Conservation (phyloP, 2,329 filamentous ascomycete genomes). For the Pyricularia pennisetigena region DNA sequence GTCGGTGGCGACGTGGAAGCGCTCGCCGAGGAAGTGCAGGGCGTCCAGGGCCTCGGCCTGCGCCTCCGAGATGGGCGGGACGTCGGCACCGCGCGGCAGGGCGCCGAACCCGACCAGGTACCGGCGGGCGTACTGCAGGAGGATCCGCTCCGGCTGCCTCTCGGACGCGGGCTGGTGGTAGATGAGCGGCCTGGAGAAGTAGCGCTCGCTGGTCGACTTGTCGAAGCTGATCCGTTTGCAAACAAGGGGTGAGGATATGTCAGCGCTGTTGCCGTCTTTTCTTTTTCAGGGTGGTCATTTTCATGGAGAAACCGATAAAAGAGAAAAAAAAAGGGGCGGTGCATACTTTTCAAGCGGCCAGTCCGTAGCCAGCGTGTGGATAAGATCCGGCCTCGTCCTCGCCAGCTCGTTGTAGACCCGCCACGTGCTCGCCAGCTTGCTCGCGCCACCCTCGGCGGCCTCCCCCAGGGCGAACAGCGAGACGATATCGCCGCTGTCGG, state of each 20-base stretch:
- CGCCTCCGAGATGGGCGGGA: conserved; percentile 46
- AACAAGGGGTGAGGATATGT: background rate
- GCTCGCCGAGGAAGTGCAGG: conserved; percentile 37
- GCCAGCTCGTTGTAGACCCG: conserved; percentile 55
- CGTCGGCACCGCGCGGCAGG: conserved; percentile 38
- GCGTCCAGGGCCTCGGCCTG: conserved; percentile 43
- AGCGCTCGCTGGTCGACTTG: conserved; percentile 30
- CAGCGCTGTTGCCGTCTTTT: background rate
- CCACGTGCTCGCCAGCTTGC: conserved; percentile 47
- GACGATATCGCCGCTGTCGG: conserved; percentile 49
- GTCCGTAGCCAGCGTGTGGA: conserved; percentile 41
- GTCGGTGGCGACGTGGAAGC: conserved; percentile 30
- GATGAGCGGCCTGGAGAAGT: conserved; percentile 39
- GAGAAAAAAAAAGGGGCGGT: background rate
- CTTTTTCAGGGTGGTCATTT: background rate
- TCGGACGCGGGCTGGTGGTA: conserved; percentile 41
- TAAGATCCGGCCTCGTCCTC: conserved; percentile 45
- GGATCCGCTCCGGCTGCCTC: conserved; percentile 37
- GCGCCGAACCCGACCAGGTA: conserved; percentile 47
- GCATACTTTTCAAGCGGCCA: conserved; percentile 39
- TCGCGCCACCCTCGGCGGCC: conserved; percentile 45
- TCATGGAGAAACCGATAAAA: background rate
- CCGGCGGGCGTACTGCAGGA: conserved; percentile 51
- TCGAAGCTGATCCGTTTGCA: conserved; percentile 34
- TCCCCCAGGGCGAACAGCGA: conserved; percentile 44